Evolutionary conservation across 106 monocot genomes (phyloP).

Genomic region (Vanilla planifolia): DNA sequence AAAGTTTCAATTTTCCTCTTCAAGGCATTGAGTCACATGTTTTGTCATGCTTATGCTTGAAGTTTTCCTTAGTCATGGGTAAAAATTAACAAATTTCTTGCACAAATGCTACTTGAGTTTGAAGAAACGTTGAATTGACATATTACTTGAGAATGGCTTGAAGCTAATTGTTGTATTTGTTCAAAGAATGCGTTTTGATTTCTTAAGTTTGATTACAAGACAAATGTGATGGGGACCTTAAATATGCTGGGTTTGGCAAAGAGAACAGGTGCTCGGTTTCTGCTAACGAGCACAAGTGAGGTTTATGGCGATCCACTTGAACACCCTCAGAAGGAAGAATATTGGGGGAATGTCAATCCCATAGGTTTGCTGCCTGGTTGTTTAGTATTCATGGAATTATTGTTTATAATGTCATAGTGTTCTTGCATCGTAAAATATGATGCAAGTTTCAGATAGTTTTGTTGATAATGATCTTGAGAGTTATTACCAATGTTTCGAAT

Average conservation of each 20-base stretch:
- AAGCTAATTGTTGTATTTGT: background rate
- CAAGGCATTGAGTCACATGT: no score
- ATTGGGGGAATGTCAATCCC: slow-evolving; percentile 90
- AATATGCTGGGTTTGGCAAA: slow-evolving; percentile 88
- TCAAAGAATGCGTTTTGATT: background rate
- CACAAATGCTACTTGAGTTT: no score
- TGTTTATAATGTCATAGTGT: no score
- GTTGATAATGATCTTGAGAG: no score
- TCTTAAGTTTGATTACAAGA: slow-evolving; percentile 56
- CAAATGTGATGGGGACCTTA: slow-evolving; percentile 89
- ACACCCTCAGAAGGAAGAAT: slow-evolving; percentile 80
- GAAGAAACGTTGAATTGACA: no score
- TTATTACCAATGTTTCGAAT: background rate
- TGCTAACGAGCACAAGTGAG: slow-evolving; percentile 82
- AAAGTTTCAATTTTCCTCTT: no score
- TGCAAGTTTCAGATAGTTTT: no score
- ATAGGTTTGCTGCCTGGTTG: slow-evolving; percentile 37
- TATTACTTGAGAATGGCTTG: background rate
- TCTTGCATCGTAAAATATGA: no score
- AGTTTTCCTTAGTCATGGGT: no score
- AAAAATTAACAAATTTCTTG: no score
- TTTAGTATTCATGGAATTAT: background rate
- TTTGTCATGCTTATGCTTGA: no score
- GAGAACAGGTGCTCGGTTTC: slow-evolving; percentile 71
- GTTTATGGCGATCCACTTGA: slow-evolving; percentile 87